Base-by-base conservation (phyloP, 1,139 yeast species). In the Lodderomyces metapsilosis region DNA sequence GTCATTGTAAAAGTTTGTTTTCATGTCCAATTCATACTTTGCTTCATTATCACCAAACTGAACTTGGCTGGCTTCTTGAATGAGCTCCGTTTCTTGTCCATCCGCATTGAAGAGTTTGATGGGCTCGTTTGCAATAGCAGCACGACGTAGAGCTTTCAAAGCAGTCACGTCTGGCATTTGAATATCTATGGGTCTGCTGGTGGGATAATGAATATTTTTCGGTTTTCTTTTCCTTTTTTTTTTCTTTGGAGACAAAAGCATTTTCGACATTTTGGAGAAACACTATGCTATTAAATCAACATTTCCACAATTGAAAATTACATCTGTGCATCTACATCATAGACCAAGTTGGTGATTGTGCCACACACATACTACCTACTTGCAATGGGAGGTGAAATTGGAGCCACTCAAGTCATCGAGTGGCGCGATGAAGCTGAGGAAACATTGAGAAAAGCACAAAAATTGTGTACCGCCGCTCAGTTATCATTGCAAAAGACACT, bases 1-100 rank as follows among this genome's bases (percentile, higher is more conserved):
- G 39, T 81, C 84, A 39, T 78, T 71, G 46, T 67, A 66, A 53
- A 85, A 84, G 43, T 76, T 74, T 3, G 95, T 84, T n/a, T 50
- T 48, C 11, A 62, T 59, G 52, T 74, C 69, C 38, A 85, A 56
- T 43, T 58, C 58, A 47, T 46, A 65, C 11, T 40, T 28, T 4
- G 49, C 52, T 4, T 43, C 47, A 36, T 51, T 48, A 33, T 45
- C 49, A 21, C 66, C 73, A 34, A 72, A 56, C 42, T 56, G 57
- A 27, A 67, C 69, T 40, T 61, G 57, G 8, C 64, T 57, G 35
- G 76, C 76, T 5, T 65, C 68, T 40, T 59, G 59, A 36, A 72
- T 66, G 20, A 61, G 55, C 8, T 52, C 49, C 22, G 47, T 45
- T 11, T 47, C 34, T 13, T 49, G 50, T 22, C 52, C 50, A 22